Percentiles rank a stretch among this genome's conserved stretches.
Conservation (phyloP, 805 yeast species). For the Yarrowia osloensis region DNA sequence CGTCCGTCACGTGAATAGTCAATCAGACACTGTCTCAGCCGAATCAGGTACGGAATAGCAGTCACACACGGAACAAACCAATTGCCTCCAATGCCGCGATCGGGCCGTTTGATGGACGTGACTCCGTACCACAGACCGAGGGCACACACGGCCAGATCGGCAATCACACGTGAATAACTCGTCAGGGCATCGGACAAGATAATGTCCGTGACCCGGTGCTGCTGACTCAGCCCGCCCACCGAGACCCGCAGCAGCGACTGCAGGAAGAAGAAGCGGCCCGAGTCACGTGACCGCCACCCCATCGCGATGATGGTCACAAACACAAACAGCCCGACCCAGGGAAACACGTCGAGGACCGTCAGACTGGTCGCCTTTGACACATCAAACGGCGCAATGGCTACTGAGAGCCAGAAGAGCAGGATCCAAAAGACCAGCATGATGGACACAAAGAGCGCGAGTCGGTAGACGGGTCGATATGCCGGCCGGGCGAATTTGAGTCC, state of each 20-base stretch:
- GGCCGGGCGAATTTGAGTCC: conserved; percentile 30
- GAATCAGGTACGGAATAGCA: conserved; percentile 65
- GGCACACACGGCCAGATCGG: conserved; percentile 58
- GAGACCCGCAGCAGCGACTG: conserved; percentile 51
- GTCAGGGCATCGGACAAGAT: conserved; percentile 81
- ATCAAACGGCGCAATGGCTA: not conserved
- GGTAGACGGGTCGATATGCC: conserved; percentile 35
- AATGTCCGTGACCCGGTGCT: conserved; percentile 71
- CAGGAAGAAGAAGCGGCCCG: conserved; percentile 48
- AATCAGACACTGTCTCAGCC: conserved; percentile 77
- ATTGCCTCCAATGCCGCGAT: conserved; percentile 44
- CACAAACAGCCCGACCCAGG: conserved; percentile 45
- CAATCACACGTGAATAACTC: conserved; percentile 73
- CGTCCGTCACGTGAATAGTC: conserved; percentile 62
- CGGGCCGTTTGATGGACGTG: conserved; percentile 40
- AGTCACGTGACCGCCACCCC: conserved; percentile 44
- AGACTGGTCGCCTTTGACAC: not conserved
- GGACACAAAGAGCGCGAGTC: conserved; percentile 13
- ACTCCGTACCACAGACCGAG: conserved; percentile 30
- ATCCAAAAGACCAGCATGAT: conserved; percentile 7
- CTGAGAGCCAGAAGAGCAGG: conserved; percentile 1
- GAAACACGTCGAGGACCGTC: conserved; percentile 42
- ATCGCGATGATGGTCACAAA: conserved; percentile 46
- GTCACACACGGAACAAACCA: conserved; percentile 45
- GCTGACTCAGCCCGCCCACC: conserved; percentile 60